These are phyloP conservation scores for Colletotrichum tofieldiae DNA, from an alignment of 2,329 filamentous ascomycete genomes.

Conservation along the genomic window DNA sequence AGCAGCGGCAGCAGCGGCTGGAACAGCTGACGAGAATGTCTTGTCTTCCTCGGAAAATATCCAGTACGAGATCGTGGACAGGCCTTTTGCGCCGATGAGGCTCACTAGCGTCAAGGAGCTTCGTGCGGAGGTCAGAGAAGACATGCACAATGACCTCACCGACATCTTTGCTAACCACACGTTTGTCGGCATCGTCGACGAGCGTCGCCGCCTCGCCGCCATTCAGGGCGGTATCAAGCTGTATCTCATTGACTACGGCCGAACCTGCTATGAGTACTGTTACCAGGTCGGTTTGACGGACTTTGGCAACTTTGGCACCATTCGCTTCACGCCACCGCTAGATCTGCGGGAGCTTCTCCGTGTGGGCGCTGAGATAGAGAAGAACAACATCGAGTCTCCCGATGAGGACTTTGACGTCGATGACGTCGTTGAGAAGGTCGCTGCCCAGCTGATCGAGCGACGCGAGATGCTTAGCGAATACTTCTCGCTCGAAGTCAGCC, in stretches of 20 bases:
- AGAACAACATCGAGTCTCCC: constrained; percentile 57
- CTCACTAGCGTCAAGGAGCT: constrained; percentile 90
- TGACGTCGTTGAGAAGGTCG: constrained; percentile 76
- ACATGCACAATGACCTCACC: constrained; percentile 87
- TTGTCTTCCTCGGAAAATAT: constrained; percentile 63
- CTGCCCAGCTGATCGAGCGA: constrained; percentile 78
- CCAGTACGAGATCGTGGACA: constrained; percentile 81
- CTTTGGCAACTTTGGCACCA: constrained; percentile 93
- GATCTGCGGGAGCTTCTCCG: constrained; percentile 79
- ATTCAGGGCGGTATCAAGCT: constrained; percentile 94
- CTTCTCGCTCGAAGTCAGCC: constrained; percentile 87
- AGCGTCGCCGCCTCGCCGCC: constrained; percentile 87
- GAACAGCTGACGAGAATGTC: constrained; percentile 52
- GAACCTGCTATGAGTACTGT: constrained; percentile 89
- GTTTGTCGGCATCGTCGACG: constrained; percentile 94
- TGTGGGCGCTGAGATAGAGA: constrained; percentile 82
- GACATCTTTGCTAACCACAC: constrained; percentile 91
- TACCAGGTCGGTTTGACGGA: constrained; percentile 96
- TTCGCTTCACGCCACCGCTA: constrained; percentile 85
- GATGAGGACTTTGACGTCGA: constrained; percentile 76
- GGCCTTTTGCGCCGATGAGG: constrained; percentile 78
- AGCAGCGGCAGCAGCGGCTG: constrained; percentile 43
- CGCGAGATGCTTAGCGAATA: constrained; percentile 94
- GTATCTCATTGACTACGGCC: constrained; percentile 93
- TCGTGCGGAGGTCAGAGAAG: constrained; percentile 83